A percentile compares a stretch with the other conserved stretches of the same genome.
Evolutionary conservation across 352 stramenopile genomes (phyloP).

Genomic region (Pythium rhizo-oryzae): DNA sequence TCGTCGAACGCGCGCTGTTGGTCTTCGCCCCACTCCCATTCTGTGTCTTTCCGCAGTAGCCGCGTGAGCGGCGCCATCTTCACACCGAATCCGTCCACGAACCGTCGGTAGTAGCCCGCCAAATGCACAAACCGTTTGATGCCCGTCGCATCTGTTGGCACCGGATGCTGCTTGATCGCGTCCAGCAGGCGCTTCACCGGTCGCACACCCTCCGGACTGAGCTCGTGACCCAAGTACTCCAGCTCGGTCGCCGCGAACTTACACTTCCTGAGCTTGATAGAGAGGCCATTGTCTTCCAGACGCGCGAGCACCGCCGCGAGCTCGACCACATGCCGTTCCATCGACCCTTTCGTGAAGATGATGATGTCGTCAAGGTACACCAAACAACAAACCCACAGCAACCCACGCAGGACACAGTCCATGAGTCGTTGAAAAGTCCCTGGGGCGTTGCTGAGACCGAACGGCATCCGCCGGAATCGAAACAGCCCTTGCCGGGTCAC

Average conservation of each 20-base stretch:
- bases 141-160: constrained; percentile 5
- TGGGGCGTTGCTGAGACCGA: constrained; percentile 29
- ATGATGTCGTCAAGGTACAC: constrained; percentile 40
- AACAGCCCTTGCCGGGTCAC: constrained; percentile 25
- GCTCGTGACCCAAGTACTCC: constrained; percentile 35
- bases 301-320: constrained; percentile 26
- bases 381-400: constrained; percentile 32
- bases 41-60: constrained; percentile 21
- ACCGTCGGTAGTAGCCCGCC: constrained; percentile 1
- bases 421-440: constrained; percentile 36
- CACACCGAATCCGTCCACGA: constrained; percentile 29
- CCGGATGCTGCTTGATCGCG: constrained; percentile 4
- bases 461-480: constrained; percentile 30
- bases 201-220: constrained; percentile 16
- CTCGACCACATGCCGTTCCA: constrained; percentile 24
- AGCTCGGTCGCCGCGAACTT: constrained; percentile 17
- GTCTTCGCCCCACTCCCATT: constrained; percentile 25
- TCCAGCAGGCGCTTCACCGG: constrained; percentile 14
- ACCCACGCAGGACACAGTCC: constrained; percentile 27
- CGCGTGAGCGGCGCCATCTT: constrained; percentile 24
- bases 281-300: constrained; percentile 19
- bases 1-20: constrained; percentile 25
- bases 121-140: background rate
- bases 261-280: constrained; percentile 29
- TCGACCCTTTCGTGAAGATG: constrained; percentile 23